phyloP scores from a whole-genome alignment of 768 basidiomycete species.

The Mycena albidolilacea region DNA sequence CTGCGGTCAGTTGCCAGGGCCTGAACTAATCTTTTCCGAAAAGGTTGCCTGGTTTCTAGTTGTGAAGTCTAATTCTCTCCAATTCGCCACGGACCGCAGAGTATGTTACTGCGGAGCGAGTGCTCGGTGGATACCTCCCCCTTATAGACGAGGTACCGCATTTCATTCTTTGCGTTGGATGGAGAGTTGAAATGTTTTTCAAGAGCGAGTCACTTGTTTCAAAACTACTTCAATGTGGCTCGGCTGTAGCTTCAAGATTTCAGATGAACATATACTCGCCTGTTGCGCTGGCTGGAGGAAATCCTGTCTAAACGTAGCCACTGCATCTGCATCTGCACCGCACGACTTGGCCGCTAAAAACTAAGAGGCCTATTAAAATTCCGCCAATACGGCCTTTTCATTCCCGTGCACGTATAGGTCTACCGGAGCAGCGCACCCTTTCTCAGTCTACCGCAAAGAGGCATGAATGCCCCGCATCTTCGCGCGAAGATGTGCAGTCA shows the following conservation, averaged over 20 bases:
- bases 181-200: too few relatives aligned
- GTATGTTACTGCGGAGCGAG: background rate
- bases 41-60: background rate
- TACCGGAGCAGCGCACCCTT: too few relatives aligned
- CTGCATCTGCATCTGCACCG: background rate
- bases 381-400: too few relatives aligned
- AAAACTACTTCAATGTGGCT: too few relatives aligned
- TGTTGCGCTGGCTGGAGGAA: too few relatives aligned
- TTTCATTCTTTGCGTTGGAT: background rate
- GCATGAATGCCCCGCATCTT: constrained; percentile 15
- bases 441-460: background rate
- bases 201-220: too few relatives aligned
- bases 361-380: background rate
- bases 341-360: background rate
- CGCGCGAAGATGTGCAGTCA: background rate
- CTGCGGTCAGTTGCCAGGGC: background rate
- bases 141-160: background rate
- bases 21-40: background rate
- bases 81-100: background rate
- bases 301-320: too few relatives aligned
- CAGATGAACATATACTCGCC: too few relatives aligned
- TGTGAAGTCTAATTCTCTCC: background rate
- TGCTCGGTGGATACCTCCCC: background rate
- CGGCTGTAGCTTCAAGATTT: too few relatives aligned
- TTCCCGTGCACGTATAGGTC: too few relatives aligned